Evolutionary conservation across 805 yeast species (phyloP).

Genomic region (Metschnikowia arizonensis): DNA sequence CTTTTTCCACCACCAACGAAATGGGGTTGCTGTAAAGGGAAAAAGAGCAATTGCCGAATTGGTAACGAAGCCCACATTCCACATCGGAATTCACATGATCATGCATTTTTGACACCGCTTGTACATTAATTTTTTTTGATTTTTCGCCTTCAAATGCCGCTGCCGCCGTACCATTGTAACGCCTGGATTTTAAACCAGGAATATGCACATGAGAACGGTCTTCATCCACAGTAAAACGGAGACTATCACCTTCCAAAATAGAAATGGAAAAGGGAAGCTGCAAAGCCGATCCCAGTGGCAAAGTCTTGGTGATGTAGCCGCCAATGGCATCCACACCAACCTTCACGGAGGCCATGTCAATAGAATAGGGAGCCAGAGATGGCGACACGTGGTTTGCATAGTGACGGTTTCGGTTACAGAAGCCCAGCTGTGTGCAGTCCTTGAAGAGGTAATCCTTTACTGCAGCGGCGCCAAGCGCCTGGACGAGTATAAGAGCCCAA

Average conservation of each 20-base stretch:
- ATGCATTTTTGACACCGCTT: background rate
- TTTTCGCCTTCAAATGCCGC: conserved; percentile 12
- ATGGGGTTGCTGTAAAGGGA: conserved; percentile 47
- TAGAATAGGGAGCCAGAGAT: conserved; percentile 22
- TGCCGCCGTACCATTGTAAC: conserved; percentile 34
- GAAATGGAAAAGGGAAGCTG: conserved; percentile 57
- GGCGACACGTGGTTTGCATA: conserved; percentile 39
- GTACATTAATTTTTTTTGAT: background rate
- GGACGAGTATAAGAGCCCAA: background rate
- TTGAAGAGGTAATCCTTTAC: conserved; percentile 71
- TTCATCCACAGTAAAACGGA: conserved; percentile 70
- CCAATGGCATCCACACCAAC: conserved; percentile 28
- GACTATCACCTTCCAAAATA: conserved; percentile 50
- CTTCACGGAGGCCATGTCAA: conserved; percentile 20
- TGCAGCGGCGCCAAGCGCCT: conserved; percentile 12
- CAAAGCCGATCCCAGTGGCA: conserved; percentile 17
- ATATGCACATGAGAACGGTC: conserved; percentile 29
- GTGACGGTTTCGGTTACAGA: conserved; percentile 74
- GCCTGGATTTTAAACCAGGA: conserved; percentile 49
- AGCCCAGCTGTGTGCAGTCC: conserved; percentile 75
- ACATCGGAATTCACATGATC: too few relatives aligned
- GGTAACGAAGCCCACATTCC: conserved; percentile 9
- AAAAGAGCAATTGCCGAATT: conserved; percentile 45
- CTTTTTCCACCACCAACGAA: conserved; percentile 43
- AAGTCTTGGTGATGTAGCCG: conserved; percentile 46